These are phyloP conservation scores for Trichosporon faecale DNA, from an alignment of 1,284 basidiomycete genomes.

Conservation along the genomic window DNA sequence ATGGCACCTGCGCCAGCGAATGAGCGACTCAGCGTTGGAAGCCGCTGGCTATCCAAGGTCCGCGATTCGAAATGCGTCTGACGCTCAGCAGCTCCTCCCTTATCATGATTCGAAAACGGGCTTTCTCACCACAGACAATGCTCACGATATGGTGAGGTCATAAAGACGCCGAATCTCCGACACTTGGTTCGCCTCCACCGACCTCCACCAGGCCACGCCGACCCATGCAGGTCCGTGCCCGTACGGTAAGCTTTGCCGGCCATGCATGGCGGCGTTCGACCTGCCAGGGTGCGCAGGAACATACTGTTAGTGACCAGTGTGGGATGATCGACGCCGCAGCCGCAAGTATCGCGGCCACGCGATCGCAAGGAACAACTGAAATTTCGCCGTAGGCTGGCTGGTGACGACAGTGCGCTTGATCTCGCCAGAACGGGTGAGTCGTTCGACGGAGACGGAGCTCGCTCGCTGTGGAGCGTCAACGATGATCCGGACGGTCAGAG, in stretches of 20 bases:
- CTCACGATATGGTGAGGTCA: neutral
- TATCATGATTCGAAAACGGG: conserved; percentile 2
- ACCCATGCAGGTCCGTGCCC: too few species aligned
- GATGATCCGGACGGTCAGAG: neutral
- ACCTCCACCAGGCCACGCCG: neutral
- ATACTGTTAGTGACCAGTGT: neutral
- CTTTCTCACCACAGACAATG: neutral
- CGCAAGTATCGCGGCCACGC: neutral
- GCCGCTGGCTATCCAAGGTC: neutral
- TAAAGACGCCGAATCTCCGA: conserved; percentile 11
- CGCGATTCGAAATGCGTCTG: neutral
- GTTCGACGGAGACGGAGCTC: neutral
- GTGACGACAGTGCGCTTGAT: neutral
- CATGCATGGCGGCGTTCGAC: neutral
- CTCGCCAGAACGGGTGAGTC: neutral
- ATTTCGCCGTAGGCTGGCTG: neutral
- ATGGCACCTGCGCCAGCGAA: neutral
- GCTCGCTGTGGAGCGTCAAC: neutral
- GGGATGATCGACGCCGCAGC: neutral
- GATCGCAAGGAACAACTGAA: neutral
- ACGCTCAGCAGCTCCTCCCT: neutral
- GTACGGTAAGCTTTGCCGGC: neutral
- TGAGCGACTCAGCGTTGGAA: neutral
- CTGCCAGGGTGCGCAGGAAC: neutral
- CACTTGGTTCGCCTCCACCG: neutral